Evolutionary conservation across 208 protist species (phyloP).

Genomic region (Leishmania lainsoni): DNA sequence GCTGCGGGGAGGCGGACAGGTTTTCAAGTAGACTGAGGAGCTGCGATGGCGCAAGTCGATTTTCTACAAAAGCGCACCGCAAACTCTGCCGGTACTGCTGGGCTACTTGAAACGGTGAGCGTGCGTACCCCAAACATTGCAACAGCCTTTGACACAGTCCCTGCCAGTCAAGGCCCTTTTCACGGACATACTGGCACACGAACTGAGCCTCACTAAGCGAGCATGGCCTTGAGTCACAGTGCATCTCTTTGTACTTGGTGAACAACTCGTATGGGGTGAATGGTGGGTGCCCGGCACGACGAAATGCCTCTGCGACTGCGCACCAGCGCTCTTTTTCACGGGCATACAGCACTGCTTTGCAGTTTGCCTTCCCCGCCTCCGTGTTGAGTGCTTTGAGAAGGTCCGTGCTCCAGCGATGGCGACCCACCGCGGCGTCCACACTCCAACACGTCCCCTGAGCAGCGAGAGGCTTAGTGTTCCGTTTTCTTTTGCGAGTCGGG

Average conservation of each 20-base stretch:
- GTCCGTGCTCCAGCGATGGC: background rate
- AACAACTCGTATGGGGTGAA: conserved; percentile 12
- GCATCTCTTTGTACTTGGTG: conserved; percentile 5
- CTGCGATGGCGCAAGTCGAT: conserved; percentile 10
- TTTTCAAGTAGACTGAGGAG: background rate
- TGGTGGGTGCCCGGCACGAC: background rate
- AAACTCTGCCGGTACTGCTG: conserved; percentile 36
- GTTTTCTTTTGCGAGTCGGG: conserved; percentile 4
- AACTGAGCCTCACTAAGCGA: conserved; percentile 28
- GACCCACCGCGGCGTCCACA: background rate
- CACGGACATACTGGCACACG: conserved; percentile 24
- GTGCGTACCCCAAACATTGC: conserved; percentile 19
- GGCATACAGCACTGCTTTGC: background rate
- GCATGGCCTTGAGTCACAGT: background rate
- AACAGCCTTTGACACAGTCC: conserved; percentile 25
- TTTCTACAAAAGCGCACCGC: conserved; percentile 29
- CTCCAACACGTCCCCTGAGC: background rate
- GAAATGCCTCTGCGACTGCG: conserved; percentile 3
- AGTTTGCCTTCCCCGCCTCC: conserved; percentile 3
- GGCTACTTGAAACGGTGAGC: conserved; percentile 47
- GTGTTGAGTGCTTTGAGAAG: background rate
- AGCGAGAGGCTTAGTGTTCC: background rate
- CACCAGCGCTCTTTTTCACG: conserved; percentile 7
- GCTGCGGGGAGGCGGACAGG: background rate
- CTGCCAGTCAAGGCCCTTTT: conserved; percentile 34